These are phyloP conservation scores for Tolypocladium sp. DNA, from an alignment of 2,329 filamentous ascomycete genomes.

Conservation along the genomic window DNA sequence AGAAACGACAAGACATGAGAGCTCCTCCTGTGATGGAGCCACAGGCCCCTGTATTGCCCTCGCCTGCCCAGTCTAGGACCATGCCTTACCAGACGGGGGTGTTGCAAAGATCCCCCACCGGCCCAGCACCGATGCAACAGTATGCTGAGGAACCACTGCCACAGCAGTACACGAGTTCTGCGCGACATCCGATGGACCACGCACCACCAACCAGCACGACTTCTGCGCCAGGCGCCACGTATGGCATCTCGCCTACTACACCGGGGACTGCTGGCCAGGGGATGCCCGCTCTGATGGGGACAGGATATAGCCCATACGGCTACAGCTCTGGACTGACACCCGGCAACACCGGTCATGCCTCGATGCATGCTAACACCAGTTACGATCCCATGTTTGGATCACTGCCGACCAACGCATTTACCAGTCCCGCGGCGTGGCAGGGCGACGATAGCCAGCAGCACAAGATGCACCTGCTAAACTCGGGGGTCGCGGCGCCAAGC, in stretches of 20 bases:
- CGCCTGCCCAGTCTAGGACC: not conserved
- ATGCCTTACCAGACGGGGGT: not conserved
- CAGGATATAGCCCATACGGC: slow-evolving; percentile 22
- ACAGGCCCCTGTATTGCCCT: not conserved
- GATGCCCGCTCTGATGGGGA: slow-evolving; percentile 1
- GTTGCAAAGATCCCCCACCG: not conserved
- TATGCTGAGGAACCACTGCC: not conserved
- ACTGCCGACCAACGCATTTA: slow-evolving; percentile 42
- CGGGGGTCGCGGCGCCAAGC: slow-evolving; percentile 18
- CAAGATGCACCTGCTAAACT: slow-evolving; percentile 10
- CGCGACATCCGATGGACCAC: not conserved
- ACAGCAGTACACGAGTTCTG: not conserved
- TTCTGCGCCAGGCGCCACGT: slow-evolving; percentile 7
- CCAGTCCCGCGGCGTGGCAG: slow-evolving; percentile 44
- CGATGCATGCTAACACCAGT: slow-evolving; percentile 20
- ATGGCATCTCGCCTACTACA: slow-evolving; percentile 8
- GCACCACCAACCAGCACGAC: not conserved
- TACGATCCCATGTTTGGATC: slow-evolving; percentile 54
- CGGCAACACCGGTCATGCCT: slow-evolving; percentile 15
- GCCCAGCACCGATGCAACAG: not conserved
- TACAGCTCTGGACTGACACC: slow-evolving; percentile 22
- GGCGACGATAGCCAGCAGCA: slow-evolving; percentile 23
- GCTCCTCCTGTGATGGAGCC: not conserved
- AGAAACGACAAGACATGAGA: not conserved
- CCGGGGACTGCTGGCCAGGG: not conserved